Evolutionary conservation across 2,329 filamentous ascomycete species (phyloP).

Genomic region (Neofusicoccum parvum): DNA sequence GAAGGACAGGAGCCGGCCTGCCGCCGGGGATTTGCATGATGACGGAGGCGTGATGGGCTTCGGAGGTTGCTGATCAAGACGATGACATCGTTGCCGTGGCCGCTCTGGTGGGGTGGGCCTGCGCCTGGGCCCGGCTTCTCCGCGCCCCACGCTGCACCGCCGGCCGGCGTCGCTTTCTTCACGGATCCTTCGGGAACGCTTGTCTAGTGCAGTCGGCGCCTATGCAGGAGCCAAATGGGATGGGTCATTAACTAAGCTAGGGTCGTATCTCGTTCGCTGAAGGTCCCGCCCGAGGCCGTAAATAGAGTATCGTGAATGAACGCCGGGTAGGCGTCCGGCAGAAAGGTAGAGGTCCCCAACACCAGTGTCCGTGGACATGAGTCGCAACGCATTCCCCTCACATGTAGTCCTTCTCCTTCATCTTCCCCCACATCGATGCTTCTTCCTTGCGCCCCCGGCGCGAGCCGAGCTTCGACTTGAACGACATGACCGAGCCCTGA

Average conservation of each 20-base stretch:
- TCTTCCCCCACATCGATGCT: neutral
- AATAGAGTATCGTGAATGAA: conserved; percentile 8
- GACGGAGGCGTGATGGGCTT: neutral
- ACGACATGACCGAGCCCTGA: conserved; percentile 2
- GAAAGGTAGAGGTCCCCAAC: neutral
- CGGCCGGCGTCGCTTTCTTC: neutral
- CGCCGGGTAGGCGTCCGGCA: neutral
- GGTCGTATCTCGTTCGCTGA: conserved; percentile 5
- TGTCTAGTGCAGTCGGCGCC: neutral
- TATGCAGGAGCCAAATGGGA: neutral
- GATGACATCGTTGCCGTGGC: conserved; percentile 2
- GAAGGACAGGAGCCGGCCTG: neutral
- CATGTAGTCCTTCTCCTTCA: neutral
- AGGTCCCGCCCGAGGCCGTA: conserved; percentile 11
- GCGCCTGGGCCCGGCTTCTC: neutral
- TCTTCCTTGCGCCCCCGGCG: neutral
- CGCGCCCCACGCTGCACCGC: neutral
- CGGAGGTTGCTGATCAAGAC: conserved; percentile 4
- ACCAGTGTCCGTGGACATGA: neutral
- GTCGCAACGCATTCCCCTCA: neutral
- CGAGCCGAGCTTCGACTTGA: conserved; percentile 11
- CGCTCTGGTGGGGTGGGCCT: neutral
- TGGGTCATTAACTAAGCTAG: conserved; percentile 4
- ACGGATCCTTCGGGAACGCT: neutral
- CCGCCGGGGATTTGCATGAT: neutral